These are phyloP conservation scores for Podospora bellae-mahoneyi DNA, from an alignment of 495 filamentous ascomycete genomes.

Conservation along the genomic window DNA sequence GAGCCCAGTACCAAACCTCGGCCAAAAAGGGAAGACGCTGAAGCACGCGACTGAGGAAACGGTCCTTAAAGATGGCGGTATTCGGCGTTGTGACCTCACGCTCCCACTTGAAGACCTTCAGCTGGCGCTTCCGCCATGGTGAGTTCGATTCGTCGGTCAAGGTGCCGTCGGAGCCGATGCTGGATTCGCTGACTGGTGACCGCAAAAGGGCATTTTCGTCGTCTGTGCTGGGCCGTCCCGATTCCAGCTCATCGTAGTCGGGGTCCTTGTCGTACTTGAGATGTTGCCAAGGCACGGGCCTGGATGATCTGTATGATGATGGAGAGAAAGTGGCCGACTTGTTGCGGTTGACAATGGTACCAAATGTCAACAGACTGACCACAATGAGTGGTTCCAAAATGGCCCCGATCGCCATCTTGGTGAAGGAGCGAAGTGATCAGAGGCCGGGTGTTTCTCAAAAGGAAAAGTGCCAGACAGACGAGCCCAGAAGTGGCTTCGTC, in stretches of 20 bases:
- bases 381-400: constrained; percentile 35
- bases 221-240: constrained; percentile 7
- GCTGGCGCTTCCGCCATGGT: constrained; percentile 20
- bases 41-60: constrained; percentile 49
- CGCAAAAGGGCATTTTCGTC: constrained; percentile 4
- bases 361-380: constrained; percentile 31
- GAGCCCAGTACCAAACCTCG: constrained; percentile 79
- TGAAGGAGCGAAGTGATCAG: neutral
- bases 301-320: constrained; percentile 9
- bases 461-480: neutral
- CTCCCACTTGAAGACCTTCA: constrained; percentile 28
- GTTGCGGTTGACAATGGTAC: constrained; percentile 38
- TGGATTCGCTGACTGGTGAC: constrained; percentile 14
- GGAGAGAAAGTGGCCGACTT: constrained; percentile 10
- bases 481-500: constrained; percentile 2
- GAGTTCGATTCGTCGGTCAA: constrained; percentile 19
- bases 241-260: constrained; percentile 16
- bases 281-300: constrained; percentile 25
- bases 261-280: constrained; percentile 24
- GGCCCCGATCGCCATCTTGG: constrained; percentile 34
- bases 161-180: constrained; percentile 26
- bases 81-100: constrained; percentile 29
- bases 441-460: neutral
- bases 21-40: constrained; percentile 70
- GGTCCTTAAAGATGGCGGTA: constrained; percentile 29